Evolutionary conservation across 371 early-diverging fungal species (phyloP).

Genomic region (Mortierella sp.): DNA sequence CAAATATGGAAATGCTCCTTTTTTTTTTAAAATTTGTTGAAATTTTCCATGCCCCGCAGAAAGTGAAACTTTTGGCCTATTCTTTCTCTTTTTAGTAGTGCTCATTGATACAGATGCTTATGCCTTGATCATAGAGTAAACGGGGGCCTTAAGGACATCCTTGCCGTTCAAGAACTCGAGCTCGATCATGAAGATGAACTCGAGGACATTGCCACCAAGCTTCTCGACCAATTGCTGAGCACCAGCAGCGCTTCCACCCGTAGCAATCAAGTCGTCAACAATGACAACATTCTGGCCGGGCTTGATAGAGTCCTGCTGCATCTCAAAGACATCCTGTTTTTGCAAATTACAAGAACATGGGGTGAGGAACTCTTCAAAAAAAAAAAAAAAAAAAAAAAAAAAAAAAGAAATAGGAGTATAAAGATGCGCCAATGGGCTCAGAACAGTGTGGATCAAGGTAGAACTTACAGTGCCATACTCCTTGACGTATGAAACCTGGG

Average conservation of each 20-base stretch:
- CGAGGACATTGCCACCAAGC: constrained; percentile 79
- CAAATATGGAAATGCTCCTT: too few species aligned
- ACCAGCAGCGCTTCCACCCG: constrained; percentile 70
- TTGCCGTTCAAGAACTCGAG: constrained; percentile 86
- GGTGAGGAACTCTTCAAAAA: neutral
- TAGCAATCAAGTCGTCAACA: constrained; percentile 97
- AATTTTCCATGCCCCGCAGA: too few species aligned
- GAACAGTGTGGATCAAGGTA: too few species aligned
- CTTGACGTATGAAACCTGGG: constrained; percentile 83
- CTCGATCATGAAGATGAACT: constrained; percentile 93
- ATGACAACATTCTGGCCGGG: constrained; percentile 88
- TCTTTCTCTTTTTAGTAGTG: too few species aligned
- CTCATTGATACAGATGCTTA: constrained; percentile 54
- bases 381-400: constrained; percentile 4
- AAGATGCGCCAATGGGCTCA: too few species aligned
- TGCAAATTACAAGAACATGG: neutral
- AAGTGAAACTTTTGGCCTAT: too few species aligned
- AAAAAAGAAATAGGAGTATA: neutral
- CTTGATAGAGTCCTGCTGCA: constrained; percentile 86
- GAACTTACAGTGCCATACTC: constrained; percentile 91
- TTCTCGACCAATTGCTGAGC: constrained; percentile 79
- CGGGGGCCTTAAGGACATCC: constrained; percentile 81
- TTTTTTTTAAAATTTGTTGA: too few species aligned
- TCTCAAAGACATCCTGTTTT: constrained; percentile 88
- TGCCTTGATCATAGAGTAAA: constrained; percentile 87